phyloP scores from a whole-genome alignment of 805 yeast genomes.

The Candida fluviatilis region DNA sequence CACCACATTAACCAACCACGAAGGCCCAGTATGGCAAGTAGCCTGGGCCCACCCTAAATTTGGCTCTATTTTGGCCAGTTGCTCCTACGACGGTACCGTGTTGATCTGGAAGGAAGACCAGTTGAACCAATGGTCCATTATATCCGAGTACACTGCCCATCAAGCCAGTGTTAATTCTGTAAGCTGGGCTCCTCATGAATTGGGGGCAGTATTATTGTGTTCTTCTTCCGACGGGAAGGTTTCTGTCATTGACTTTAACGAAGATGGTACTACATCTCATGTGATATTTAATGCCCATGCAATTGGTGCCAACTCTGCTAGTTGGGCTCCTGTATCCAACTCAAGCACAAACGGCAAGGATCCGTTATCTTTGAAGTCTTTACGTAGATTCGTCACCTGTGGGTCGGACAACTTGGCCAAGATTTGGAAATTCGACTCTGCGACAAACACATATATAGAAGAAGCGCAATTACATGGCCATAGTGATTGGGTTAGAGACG shows the following conservation, averaged over 20 bases:
- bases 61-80: conserved; percentile 90
- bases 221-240: conserved; percentile 92
- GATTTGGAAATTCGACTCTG: conserved; percentile 73
- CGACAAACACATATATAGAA: conserved; percentile 53
- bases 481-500: conserved; percentile 98
- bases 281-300: conserved; percentile 75
- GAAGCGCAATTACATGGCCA: conserved; percentile 86
- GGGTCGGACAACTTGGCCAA: conserved; percentile 94
- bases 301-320: conserved; percentile 90
- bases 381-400: conserved; percentile 83
- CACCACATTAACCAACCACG: conserved; percentile 89
- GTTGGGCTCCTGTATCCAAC: conserved; percentile 77
- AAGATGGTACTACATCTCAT: conserved; percentile 75
- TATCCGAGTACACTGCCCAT: conserved; percentile 83
- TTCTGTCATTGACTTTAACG: conserved; percentile 85
- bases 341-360: conserved; percentile 18
- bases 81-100: conserved; percentile 93
- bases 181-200: conserved; percentile 96
- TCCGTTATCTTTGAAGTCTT: conserved; percentile 29
- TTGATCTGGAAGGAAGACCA: conserved; percentile 84
- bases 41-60: conserved; percentile 99
- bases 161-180: conserved; percentile 94
- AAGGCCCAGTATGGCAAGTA: conserved; percentile 99
- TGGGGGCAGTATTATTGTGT: conserved; percentile 86
- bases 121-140: conserved; percentile 81